phyloP scores from a whole-genome alignment of 495 filamentous ascomycete species.

The Tuber brumale region DNA sequence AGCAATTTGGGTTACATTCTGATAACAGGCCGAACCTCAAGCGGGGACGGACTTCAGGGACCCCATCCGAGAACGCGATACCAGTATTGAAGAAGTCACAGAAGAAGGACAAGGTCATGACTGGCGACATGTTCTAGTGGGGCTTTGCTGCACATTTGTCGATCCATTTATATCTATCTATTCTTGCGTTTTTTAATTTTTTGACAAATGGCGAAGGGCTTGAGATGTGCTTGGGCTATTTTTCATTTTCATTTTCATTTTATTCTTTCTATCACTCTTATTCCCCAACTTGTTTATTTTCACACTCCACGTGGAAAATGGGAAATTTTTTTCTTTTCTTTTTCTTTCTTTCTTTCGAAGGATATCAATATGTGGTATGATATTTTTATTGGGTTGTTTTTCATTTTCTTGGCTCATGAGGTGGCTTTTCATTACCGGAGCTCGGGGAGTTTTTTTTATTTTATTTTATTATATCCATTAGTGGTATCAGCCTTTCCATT shows the following conservation, averaged over 20 bases:
- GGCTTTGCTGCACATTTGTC: background rate
- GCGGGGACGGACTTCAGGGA: constrained; percentile 26
- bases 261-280: background rate
- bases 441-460: background rate
- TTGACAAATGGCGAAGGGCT: background rate
- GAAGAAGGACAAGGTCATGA: constrained; percentile 18
- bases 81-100: constrained; percentile 31
- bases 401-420: background rate
- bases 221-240: background rate
- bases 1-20: constrained; percentile 20
- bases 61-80: constrained; percentile 23
- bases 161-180: background rate
- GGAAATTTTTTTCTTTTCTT: background rate
- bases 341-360: background rate
- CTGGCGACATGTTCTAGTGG: background rate
- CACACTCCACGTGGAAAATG: background rate
- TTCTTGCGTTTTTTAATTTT: background rate
- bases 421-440: constrained; percentile 3
- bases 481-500: background rate
- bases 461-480: background rate
- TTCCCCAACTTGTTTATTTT: background rate
- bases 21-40: constrained; percentile 31
- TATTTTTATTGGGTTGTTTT: background rate
- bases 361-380: background rate
- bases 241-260: background rate